Conservation (phyloP, 2,329 filamentous ascomycete species). For the Trichophyton mentagrophytes region DNA sequence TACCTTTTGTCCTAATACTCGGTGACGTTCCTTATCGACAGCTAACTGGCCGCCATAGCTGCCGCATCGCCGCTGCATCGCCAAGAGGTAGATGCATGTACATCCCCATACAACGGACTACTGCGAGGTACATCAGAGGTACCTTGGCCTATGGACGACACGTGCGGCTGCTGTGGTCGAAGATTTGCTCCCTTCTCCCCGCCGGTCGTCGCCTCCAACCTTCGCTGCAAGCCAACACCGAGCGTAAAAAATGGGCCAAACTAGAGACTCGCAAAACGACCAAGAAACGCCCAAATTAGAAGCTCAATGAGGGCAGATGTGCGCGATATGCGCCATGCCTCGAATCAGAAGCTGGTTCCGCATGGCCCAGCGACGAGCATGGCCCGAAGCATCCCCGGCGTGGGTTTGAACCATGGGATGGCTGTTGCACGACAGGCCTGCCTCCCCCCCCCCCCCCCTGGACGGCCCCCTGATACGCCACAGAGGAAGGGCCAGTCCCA, state of each 20-base stretch:
- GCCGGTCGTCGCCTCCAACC: neutral
- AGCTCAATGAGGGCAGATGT: neutral
- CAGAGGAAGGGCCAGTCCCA: neutral
- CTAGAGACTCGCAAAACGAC: neutral
- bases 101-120: neutral
- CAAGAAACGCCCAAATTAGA: neutral
- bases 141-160: neutral
- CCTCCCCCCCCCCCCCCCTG: no score
- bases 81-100: neutral
- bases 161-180: neutral
- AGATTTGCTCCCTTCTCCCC: neutral
- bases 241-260: neutral
- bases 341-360: constrained; percentile 3
- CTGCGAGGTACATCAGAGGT: neutral
- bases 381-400: neutral
- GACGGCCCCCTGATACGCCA: neutral
- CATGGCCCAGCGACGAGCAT: neutral
- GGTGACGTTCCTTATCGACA: no score
- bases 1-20: no score
- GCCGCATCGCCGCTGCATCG: neutral
- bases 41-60: neutral
- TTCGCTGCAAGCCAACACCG: neutral
- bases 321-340: constrained; percentile 1
- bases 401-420: neutral
- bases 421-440: neutral